phyloP scores from a whole-genome alignment of 805 yeast genomes.

The Peterozyma toletana region DNA sequence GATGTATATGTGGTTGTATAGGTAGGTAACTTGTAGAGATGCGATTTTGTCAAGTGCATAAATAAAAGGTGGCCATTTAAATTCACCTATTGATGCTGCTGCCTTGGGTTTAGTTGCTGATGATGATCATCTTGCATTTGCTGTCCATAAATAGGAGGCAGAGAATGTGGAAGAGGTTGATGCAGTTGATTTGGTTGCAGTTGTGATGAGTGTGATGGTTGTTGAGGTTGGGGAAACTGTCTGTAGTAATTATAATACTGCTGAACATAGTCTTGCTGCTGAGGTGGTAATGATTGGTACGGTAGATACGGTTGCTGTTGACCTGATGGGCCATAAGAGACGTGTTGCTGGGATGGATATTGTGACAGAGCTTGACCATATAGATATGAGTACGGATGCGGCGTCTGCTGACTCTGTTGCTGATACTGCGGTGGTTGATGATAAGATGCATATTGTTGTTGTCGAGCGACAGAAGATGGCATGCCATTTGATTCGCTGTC shows the following conservation, averaged over 20 bases:
- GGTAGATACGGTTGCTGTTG: conserved; percentile 4
- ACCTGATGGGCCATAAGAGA: neutral
- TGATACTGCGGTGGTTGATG: neutral
- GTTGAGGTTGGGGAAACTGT: conserved; percentile 6
- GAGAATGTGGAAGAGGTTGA: neutral
- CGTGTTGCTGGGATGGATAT: neutral
- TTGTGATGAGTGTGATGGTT: conserved; percentile 1
- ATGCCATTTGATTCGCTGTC: no score
- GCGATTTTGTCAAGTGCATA: no score
- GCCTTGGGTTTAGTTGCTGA: neutral
- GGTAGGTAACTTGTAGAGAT: no score
- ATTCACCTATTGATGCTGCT: no score
- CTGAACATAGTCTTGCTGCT: conserved; percentile 9
- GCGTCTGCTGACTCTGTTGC: neutral
- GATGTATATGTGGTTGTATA: no score
- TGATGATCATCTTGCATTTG: neutral
- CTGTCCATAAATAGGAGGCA: neutral
- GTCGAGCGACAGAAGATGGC: neutral
- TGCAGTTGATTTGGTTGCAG: conserved; percentile 4
- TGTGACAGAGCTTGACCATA: neutral
- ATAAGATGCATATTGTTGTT: neutral
- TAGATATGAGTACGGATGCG: neutral
- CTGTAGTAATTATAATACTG: conserved; percentile 8
- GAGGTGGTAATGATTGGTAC: conserved; percentile 7
- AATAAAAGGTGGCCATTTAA: no score